Conservation (phyloP, 1,139 yeast species). For the Candida sojae region DNA sequence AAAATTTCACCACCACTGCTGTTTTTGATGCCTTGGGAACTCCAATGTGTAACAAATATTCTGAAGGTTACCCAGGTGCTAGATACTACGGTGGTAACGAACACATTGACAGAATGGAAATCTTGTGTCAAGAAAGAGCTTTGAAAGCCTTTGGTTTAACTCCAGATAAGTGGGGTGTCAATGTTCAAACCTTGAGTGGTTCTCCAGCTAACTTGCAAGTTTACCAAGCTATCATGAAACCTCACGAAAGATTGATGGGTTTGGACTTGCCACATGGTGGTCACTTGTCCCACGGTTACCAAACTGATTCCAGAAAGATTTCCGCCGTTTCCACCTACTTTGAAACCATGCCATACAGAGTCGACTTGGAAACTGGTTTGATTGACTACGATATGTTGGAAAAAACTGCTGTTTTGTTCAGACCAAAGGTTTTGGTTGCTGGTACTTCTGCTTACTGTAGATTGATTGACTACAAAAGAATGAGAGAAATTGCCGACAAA, state of each 20-base stretch:
- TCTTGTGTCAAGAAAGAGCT: slow-evolving; percentile 89
- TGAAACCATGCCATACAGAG: slow-evolving; percentile 96
- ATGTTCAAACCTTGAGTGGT: slow-evolving; percentile 91
- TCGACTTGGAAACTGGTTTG: slow-evolving; percentile 80
- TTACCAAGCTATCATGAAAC: slow-evolving; percentile 87
- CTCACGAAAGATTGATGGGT: slow-evolving; percentile 95
- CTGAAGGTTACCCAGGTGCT: slow-evolving; percentile 98
- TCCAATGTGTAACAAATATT: slow-evolving; percentile 96
- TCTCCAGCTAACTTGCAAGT: slow-evolving; percentile 96
- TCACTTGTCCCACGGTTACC: slow-evolving; percentile 95
- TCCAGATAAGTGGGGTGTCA: slow-evolving; percentile 90
- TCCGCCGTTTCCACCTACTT: slow-evolving; percentile 90
- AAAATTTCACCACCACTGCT: slow-evolving; percentile 91
- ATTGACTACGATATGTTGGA: slow-evolving; percentile 91
- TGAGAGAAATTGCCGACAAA: slow-evolving; percentile 85
- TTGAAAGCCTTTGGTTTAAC: slow-evolving; percentile 78
- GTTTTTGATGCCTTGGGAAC: slow-evolving; percentile 94
- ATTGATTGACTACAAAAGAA: slow-evolving; percentile 84
- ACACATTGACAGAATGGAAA: slow-evolving; percentile 87
- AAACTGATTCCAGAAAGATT: slow-evolving; percentile 83
- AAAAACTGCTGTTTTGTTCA: slow-evolving; percentile 78
- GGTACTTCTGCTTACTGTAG: slow-evolving; percentile 97
- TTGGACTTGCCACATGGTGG: slow-evolving; percentile 97
- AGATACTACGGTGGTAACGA: slow-evolving; percentile 98
- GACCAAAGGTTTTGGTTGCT: slow-evolving; percentile 94